Evolutionary conservation across 2,329 filamentous ascomycete species (phyloP).

Genomic region (Colletotrichum echinochloae): DNA sequence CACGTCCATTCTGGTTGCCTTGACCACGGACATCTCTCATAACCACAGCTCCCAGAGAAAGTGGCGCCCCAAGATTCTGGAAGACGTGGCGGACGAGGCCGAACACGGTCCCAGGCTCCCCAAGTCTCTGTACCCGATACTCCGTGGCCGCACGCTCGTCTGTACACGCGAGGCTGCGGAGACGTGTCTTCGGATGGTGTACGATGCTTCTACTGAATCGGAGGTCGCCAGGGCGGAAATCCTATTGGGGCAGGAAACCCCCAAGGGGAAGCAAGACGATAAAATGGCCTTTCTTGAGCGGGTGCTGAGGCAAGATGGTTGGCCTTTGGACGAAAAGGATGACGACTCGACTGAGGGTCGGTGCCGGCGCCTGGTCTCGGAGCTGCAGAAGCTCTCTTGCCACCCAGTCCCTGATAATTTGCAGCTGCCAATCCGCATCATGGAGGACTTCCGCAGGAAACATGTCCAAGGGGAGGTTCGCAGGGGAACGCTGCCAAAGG

Average conservation of each 20-base stretch:
- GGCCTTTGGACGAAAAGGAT: conserved; percentile 25
- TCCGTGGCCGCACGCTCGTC: conserved; percentile 49
- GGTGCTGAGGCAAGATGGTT: conserved; percentile 14
- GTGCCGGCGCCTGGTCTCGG: conserved; percentile 42
- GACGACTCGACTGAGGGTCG: not conserved
- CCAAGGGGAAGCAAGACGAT: conserved; percentile 25
- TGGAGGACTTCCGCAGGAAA: conserved; percentile 42
- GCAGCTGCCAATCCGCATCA: conserved; percentile 51
- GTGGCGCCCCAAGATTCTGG: conserved; percentile 46
- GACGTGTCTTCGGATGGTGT: conserved; percentile 48
- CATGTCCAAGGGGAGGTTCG: conserved; percentile 41
- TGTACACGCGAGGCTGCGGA: conserved; percentile 54
- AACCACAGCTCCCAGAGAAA: conserved; percentile 47
- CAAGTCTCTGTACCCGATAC: conserved; percentile 49
- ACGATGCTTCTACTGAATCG: conserved; percentile 32
- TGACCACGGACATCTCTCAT: conserved; percentile 56
- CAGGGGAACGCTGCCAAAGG: conserved; percentile 45
- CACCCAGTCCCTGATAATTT: conserved; percentile 48
- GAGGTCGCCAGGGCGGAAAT: conserved; percentile 32
- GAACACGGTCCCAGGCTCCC: conserved; percentile 39
- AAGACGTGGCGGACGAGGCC: conserved; percentile 37
- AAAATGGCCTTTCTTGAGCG: conserved; percentile 21
- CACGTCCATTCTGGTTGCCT: conserved; percentile 54
- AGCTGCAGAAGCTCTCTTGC: conserved; percentile 51
- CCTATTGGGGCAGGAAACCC: conserved; percentile 14